Evolutionary conservation across 75 land plant species (phyloP).

Genomic region (Pseudotsuga menziesii): DNA sequence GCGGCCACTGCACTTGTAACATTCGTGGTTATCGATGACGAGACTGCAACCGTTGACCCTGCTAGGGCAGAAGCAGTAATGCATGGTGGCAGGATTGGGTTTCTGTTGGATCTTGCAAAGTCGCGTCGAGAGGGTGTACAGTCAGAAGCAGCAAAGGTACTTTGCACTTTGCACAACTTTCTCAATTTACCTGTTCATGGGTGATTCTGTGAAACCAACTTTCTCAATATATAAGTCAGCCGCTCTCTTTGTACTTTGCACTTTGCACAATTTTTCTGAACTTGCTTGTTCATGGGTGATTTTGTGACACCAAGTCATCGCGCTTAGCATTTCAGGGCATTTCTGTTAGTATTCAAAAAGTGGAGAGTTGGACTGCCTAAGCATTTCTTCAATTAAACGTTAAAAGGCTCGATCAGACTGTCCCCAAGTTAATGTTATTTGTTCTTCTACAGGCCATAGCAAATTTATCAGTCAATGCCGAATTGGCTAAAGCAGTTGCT

Average conservation of each 20-base stretch:
- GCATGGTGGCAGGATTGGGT: constrained; percentile 70
- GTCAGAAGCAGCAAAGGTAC: constrained; percentile 96
- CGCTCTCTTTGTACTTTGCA: background rate
- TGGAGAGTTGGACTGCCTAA: background rate
- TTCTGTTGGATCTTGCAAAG: constrained; percentile 75
- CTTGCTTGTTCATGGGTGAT: background rate
- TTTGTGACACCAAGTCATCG: background rate
- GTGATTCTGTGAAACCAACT: background rate
- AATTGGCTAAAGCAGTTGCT: constrained; percentile 94
- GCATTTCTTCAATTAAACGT: background rate
- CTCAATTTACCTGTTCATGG: background rate
- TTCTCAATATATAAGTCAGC: background rate
- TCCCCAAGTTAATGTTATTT: background rate
- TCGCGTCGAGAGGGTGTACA: constrained; percentile 92
- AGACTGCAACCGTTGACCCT: constrained; percentile 79
- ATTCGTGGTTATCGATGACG: constrained; percentile 97
- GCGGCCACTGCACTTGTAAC: constrained; percentile 95
- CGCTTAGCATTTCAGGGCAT: background rate
- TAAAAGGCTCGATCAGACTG: background rate
- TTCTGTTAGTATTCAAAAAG: background rate
- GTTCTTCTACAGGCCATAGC: constrained; percentile 80
- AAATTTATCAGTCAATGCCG: constrained; percentile 90
- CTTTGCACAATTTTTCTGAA: background rate
- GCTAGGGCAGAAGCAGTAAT: constrained; percentile 93
- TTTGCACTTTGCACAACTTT: background rate